Evolutionary conservation across 2,329 filamentous ascomycete species (phyloP), one percentile per base, ranked within the genome.

Genomic region (Hypomyces rosellus): DNA sequence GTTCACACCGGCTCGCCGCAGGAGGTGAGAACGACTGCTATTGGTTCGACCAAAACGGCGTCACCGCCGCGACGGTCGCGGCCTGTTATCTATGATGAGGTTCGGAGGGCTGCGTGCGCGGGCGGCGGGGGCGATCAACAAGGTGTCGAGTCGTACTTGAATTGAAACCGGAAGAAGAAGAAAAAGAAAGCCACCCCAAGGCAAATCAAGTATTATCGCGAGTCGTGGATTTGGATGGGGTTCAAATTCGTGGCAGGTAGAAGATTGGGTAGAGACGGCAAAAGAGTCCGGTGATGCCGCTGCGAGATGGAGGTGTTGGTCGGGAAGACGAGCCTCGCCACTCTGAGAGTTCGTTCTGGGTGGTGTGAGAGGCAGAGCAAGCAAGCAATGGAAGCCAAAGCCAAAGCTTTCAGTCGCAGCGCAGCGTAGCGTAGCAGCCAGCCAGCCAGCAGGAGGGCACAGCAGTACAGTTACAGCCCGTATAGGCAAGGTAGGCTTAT

Each of bases 31-130:
- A 20, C 12, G 9, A 14, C 15, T 42, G 8, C 34, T 16, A 4
- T 36, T 36, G 43, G 25, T 30, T 36, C 43, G 43, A 39, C 45
- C 49, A 38, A 36, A 20, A 48, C 46, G 50, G 50, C 50, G 50
- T 46, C 50, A 49, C 50, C 46, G 50, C 46, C 50, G 46, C 50
- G 50, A 46, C 49, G 11, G 45, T 52, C 46, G 50, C 50, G 41
- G 42, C 41, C 37, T 14, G 16, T 25, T 20, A 38, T 38, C 36
- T 38, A 38, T 41, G 44, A 36, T 44, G 49, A 43, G 38, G 25
- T 6, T 30, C 25, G 14, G 48, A 42, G 9, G 39, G 20, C 33
- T 33, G 41, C 15, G 15, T 33, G 41, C 15, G 15, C 18, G 12
- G 41, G 15, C 15, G 41, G 49, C 38, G 39, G 41, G 46, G 45